phyloP scores from a whole-genome alignment of 768 basidiomycete genomes.

The Asterophora parasitica region DNA sequence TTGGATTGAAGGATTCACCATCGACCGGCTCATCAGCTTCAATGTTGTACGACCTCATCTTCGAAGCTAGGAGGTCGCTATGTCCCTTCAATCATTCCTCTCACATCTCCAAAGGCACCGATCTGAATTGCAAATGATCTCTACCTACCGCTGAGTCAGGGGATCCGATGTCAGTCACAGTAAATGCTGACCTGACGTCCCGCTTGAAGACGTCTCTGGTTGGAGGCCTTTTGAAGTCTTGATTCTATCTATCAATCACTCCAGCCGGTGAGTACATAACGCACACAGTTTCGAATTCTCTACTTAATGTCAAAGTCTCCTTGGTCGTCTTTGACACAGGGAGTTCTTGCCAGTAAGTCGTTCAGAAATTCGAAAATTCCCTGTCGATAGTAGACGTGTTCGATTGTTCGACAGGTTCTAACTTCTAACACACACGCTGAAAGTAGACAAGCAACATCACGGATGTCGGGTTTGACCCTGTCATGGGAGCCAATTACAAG shows the following conservation, averaged over 20 bases:
- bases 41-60: conserved; percentile 13
- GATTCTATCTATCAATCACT: no score
- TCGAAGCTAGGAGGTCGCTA: conserved; percentile 31
- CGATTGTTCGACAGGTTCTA: conserved; percentile 43
- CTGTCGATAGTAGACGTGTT: conserved; percentile 42
- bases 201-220: conserved; percentile 51
- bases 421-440: conserved; percentile 43
- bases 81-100: conserved; percentile 37
- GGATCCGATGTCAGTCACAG: no score
- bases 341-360: conserved; percentile 38
- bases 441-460: conserved; percentile 38
- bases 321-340: conserved; percentile 59
- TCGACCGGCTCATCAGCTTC: no score
- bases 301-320: background rate
- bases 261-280: no score
- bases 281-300: no score
- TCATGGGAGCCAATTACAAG: conserved; percentile 41
- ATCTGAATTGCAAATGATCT: conserved; percentile 46
- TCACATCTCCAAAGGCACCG: conserved; percentile 50
- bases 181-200: conserved; percentile 13
- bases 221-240: background rate
- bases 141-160: no score
- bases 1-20: no score
- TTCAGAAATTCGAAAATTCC: background rate
- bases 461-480: conserved; percentile 54